phyloP scores from a whole-genome alignment of 1,284 basidiomycete genomes.

The Pterulicium gracile region DNA sequence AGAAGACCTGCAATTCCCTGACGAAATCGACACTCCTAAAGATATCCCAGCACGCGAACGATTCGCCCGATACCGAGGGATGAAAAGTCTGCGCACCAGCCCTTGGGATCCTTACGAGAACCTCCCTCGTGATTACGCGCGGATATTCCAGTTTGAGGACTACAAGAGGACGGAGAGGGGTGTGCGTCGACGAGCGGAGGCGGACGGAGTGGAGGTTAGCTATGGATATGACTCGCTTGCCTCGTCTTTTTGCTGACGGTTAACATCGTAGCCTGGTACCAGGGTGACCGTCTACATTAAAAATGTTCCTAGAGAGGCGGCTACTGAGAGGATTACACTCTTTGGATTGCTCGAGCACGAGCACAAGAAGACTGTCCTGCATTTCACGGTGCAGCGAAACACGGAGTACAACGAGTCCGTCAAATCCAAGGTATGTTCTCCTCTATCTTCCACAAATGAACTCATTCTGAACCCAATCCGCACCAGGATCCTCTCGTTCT shows the following conservation, averaged over 20 bases:
- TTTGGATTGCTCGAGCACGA: constrained; percentile 91
- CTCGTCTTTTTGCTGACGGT: constrained; percentile 5
- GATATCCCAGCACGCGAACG: constrained; percentile 79
- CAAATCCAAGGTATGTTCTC: constrained; percentile 70
- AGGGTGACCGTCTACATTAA: constrained; percentile 68
- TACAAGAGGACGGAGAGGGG: constrained; percentile 79
- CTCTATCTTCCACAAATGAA: neutral
- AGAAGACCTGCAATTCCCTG: constrained; percentile 82
- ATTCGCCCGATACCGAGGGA: constrained; percentile 88
- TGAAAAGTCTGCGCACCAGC: constrained; percentile 89
- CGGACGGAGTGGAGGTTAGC: constrained; percentile 60
- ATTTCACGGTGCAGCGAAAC: constrained; percentile 91
- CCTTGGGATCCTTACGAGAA: constrained; percentile 99
- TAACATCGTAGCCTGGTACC: constrained; percentile 54
- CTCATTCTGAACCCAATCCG: constrained; percentile 2
- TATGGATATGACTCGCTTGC: neutral
- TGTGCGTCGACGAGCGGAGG: constrained; percentile 56
- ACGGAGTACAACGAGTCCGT: constrained; percentile 89
- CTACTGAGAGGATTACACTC: constrained; percentile 33
- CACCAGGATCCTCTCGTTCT: constrained; percentile 78
- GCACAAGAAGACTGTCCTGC: constrained; percentile 90
- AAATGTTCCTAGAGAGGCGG: constrained; percentile 55
- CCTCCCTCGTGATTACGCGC: constrained; percentile 86
- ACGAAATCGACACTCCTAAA: constrained; percentile 95
- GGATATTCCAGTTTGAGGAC: constrained; percentile 96